phyloP scores from a whole-genome alignment of 768 basidiomycete species.

The Tulasnella sp. region DNA sequence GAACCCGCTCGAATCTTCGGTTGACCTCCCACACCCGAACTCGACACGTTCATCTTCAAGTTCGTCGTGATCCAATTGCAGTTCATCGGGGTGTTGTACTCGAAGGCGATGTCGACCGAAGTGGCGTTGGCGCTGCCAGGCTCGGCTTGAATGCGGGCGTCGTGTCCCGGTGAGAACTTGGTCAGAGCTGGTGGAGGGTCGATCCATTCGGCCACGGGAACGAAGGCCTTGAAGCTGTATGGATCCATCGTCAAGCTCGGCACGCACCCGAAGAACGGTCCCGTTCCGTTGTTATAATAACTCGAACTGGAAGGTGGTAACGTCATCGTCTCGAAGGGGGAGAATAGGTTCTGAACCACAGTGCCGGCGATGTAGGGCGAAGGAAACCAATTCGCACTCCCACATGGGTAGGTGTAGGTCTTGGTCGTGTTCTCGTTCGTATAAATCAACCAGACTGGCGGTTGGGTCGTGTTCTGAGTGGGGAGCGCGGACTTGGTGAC shows the following conservation, averaged over 20 bases:
- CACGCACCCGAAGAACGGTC: conserved; percentile 71
- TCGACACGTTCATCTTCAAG: conserved; percentile 57
- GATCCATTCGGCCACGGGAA: conserved; percentile 58
- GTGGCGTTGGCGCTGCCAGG: conserved; percentile 43
- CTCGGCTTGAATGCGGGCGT: conserved; percentile 51
- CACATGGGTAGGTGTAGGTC: conserved; percentile 56
- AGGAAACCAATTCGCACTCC: conserved; percentile 53
- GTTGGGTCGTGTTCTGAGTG: conserved; percentile 53
- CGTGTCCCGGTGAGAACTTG: conserved; percentile 78
- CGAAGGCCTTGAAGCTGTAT: conserved; percentile 73
- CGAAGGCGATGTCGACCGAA: conserved; percentile 52
- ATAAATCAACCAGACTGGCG: conserved; percentile 75
- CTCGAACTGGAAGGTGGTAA: conserved; percentile 56
- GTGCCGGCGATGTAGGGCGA: conserved; percentile 60
- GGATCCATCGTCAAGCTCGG: conserved; percentile 51
- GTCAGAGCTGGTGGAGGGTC: conserved; percentile 63
- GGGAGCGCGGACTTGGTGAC: conserved; percentile 55
- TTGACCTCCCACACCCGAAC: conserved; percentile 47
- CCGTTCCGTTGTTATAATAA: conserved; percentile 45
- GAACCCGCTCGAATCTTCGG: conserved; percentile 43
- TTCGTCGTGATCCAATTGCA: conserved; percentile 56
- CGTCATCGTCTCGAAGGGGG: conserved; percentile 71
- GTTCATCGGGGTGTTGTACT: conserved; percentile 71
- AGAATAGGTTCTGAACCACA: conserved; percentile 60
- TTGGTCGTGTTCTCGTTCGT: conserved; percentile 73